Percentiles rank a stretch among this genome's conserved stretches.
These are phyloP conservation scores for Chlamydomonas urium DNA, from an alignment of 139 green algal species.

Conservation along the genomic window DNA sequence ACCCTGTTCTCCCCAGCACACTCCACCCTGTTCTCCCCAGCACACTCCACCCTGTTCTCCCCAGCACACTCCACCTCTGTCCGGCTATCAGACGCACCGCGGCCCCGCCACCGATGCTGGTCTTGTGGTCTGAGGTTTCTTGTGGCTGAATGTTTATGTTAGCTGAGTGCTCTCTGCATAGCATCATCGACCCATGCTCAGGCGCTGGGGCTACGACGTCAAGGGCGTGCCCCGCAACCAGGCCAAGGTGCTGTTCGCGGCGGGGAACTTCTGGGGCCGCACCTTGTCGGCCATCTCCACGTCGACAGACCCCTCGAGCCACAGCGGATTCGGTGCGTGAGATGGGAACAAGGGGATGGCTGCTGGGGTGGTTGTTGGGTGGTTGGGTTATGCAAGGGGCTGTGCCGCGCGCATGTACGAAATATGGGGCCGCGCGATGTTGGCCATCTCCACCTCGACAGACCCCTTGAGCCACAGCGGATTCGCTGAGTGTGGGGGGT, in stretches of 20 bases:
- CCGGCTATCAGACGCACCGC: too few relatives aligned
- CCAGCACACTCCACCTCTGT: too few relatives aligned
- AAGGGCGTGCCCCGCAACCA: conserved; percentile 88
- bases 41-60: too few relatives aligned
- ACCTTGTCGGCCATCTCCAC: conserved; percentile 89
- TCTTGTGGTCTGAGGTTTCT: background rate
- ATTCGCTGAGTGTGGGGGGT: conserved; percentile 50
- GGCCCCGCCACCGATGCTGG: too few relatives aligned
- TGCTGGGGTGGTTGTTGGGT: too few relatives aligned
- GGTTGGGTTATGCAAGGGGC: too few relatives aligned
- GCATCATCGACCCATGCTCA: conserved; percentile 39
- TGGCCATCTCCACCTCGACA: conserved; percentile 85
- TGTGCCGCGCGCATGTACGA: too few relatives aligned
- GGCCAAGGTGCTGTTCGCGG: conserved; percentile 89
- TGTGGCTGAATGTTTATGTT: background rate
- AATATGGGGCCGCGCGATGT: conserved; percentile 93
- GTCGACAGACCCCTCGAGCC: conserved; percentile 67
- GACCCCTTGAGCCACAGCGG: conserved; percentile 53
- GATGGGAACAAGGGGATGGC: too few relatives aligned
- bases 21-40: too few relatives aligned
- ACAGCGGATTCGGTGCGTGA: conserved; percentile 49
- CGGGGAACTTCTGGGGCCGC: conserved; percentile 95
- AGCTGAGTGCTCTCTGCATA: background rate
- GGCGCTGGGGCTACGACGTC: conserved; percentile 92
- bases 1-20: too few relatives aligned